phyloP scores from a whole-genome alignment of 768 basidiomycete species.

The Calocera cornea region DNA sequence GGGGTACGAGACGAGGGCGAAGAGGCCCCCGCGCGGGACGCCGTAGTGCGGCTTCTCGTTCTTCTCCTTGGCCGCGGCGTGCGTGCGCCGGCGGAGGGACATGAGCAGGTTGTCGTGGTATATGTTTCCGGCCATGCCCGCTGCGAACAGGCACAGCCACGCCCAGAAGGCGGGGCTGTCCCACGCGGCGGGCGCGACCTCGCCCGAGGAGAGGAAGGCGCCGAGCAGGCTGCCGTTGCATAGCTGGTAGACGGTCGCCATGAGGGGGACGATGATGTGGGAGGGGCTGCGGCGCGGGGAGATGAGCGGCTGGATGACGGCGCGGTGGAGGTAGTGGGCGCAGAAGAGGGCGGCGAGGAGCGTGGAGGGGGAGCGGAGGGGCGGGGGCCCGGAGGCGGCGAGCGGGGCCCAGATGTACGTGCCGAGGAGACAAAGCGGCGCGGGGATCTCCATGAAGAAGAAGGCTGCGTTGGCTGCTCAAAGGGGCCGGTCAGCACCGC shows the following conservation, averaged over 20 bases:
- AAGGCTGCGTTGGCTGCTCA: not conserved
- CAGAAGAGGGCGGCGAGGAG: slow-evolving; percentile 49
- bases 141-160: slow-evolving; percentile 52
- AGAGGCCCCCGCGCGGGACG: slow-evolving; percentile 68
- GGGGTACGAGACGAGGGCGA: slow-evolving; percentile 70
- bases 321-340: slow-evolving; percentile 71
- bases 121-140: slow-evolving; percentile 68
- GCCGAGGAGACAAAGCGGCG: slow-evolving; percentile 19
- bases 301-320: slow-evolving; percentile 63
- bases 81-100: slow-evolving; percentile 57
- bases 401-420: slow-evolving; percentile 14
- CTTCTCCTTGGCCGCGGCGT: slow-evolving; percentile 24
- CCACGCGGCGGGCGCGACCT: slow-evolving; percentile 33
- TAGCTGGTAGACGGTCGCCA: slow-evolving; percentile 50
- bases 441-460: slow-evolving; percentile 3
- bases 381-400: slow-evolving; percentile 13
- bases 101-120: slow-evolving; percentile 83
- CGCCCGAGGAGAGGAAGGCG: slow-evolving; percentile 49
- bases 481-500: not conserved
- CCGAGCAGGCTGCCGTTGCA: slow-evolving; percentile 61
- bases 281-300: slow-evolving; percentile 66
- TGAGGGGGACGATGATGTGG: slow-evolving; percentile 49
- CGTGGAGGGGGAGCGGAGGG: slow-evolving; percentile 25
- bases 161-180: slow-evolving; percentile 37
- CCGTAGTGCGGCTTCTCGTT: slow-evolving; percentile 42